Evolutionary conservation across 331 rosid genomes (phyloP).

Genomic region (Cucumis variabilis): DNA sequence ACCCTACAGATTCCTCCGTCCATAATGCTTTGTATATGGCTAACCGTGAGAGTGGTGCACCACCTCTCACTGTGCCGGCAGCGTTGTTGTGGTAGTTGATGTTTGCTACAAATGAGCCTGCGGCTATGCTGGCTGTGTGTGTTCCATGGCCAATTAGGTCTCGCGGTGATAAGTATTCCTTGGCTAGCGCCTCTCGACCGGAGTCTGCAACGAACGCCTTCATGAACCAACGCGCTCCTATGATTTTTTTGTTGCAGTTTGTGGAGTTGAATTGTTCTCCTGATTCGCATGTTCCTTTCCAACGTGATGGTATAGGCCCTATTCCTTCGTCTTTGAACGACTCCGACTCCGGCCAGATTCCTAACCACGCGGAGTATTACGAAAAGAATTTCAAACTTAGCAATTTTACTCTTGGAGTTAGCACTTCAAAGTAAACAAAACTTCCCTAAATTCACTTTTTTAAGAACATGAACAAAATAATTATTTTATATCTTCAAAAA

Average conservation of each 20-base stretch:
- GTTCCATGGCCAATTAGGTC: constrained; percentile 38
- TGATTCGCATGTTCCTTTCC: constrained; percentile 45
- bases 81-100: constrained; percentile 41
- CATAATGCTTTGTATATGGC: constrained; percentile 51
- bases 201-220: constrained; percentile 31
- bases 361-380: constrained; percentile 19
- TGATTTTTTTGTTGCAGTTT: constrained; percentile 44
- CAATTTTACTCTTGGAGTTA: too few species aligned
- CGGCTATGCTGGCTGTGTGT: constrained; percentile 29
- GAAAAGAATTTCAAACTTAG: too few species aligned
- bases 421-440: too few species aligned
- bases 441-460: too few species aligned
- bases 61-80: constrained; percentile 40
- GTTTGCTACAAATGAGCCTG: constrained; percentile 18
- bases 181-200: constrained; percentile 20
- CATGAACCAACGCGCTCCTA: constrained; percentile 46
- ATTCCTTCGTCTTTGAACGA: constrained; percentile 39
- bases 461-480: too few species aligned
- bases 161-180: constrained; percentile 47
- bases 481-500: too few species aligned
- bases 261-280: constrained; percentile 41
- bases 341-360: constrained; percentile 53
- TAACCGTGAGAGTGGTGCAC: constrained; percentile 47
- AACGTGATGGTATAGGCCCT: constrained; percentile 43
- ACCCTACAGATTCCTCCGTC: constrained; percentile 22